A percentile compares a stretch with the other conserved stretches of the same genome.
Evolutionary conservation across 129 eudicot species (phyloP).

Genomic region (Chrysanthemum makinoi): DNA sequence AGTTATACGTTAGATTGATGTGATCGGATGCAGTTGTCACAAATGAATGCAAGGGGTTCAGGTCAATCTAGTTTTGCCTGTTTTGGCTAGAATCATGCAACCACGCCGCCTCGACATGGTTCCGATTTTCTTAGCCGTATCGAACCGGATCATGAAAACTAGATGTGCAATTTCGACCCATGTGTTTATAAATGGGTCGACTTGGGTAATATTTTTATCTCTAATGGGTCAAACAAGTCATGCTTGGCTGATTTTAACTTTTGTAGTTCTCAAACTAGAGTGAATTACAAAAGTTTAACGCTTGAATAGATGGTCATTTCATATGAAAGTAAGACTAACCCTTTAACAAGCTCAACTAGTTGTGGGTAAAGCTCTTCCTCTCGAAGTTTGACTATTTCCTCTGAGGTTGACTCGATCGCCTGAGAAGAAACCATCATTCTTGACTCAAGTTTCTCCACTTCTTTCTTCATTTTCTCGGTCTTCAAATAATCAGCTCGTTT

Average conservation of each 20-base stretch:
- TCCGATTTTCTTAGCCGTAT: too few relatives aligned
- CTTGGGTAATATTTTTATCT: background rate
- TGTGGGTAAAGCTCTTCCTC: conserved; percentile 92
- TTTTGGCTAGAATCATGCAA: too few relatives aligned
- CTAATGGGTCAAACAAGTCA: background rate
- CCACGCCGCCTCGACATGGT: too few relatives aligned
- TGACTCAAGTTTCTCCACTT: conserved; percentile 87
- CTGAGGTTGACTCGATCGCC: conserved; percentile 75
- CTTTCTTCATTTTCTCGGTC: conserved; percentile 87
- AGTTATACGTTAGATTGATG: background rate
- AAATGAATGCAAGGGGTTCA: too few relatives aligned
- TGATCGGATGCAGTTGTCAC: too few relatives aligned
- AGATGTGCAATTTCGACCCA: too few relatives aligned
- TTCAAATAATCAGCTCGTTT: conserved; percentile 78
- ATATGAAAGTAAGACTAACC: conserved; percentile 39
- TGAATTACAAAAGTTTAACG: background rate
- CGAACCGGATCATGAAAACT: too few relatives aligned
- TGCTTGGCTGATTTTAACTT: too few relatives aligned
- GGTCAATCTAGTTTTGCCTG: too few relatives aligned
- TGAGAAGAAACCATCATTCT: conserved; percentile 76
- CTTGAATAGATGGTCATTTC: background rate
- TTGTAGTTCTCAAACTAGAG: too few relatives aligned
- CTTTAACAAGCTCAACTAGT: conserved; percentile 86
- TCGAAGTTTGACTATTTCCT: conserved; percentile 72
- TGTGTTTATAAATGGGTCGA: too few relatives aligned